These are phyloP conservation scores for Trichoderma sp. DNA, from an alignment of 2,329 filamentous ascomycete genomes.

Conservation along the genomic window DNA sequence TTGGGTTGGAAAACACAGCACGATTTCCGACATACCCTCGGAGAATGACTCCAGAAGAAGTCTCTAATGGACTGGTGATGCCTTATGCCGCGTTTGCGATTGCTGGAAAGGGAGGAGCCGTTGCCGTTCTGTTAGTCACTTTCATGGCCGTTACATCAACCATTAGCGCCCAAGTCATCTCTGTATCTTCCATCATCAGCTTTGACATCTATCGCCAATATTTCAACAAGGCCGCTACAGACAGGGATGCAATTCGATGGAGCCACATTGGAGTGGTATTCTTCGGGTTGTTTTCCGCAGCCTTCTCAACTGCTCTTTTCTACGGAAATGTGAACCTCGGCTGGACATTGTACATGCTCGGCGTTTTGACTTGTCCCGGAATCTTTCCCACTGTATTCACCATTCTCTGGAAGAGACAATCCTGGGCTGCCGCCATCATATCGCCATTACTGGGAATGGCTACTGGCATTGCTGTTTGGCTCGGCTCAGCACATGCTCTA, in stretches of 20 bases:
- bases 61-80: constrained; percentile 66
- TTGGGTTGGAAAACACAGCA: constrained; percentile 46
- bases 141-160: constrained; percentile 75
- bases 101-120: constrained; percentile 68
- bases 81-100: constrained; percentile 69
- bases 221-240: constrained; percentile 44
- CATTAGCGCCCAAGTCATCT: constrained; percentile 51
- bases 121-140: constrained; percentile 64
- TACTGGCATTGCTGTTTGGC: constrained; percentile 53
- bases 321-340: constrained; percentile 54
- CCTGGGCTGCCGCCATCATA: constrained; percentile 47
- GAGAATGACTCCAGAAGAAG: constrained; percentile 57
- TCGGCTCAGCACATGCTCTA: constrained; percentile 46
- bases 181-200: constrained; percentile 52
- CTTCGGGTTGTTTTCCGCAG: constrained; percentile 50
- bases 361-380: constrained; percentile 52
- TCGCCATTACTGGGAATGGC: constrained; percentile 50
- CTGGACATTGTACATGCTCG: constrained; percentile 56
- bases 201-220: constrained; percentile 55
- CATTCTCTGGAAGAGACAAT: constrained; percentile 52
- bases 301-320: constrained; percentile 51
- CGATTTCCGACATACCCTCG: constrained; percentile 55
- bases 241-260: constrained; percentile 49
- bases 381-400: constrained; percentile 54
- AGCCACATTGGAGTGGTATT: constrained; percentile 53